Evolutionary conservation across 2,329 filamentous ascomycete species (phyloP), one percentile per base, ranked within the genome.

Genomic region (Fusarium nodosum): DNA sequence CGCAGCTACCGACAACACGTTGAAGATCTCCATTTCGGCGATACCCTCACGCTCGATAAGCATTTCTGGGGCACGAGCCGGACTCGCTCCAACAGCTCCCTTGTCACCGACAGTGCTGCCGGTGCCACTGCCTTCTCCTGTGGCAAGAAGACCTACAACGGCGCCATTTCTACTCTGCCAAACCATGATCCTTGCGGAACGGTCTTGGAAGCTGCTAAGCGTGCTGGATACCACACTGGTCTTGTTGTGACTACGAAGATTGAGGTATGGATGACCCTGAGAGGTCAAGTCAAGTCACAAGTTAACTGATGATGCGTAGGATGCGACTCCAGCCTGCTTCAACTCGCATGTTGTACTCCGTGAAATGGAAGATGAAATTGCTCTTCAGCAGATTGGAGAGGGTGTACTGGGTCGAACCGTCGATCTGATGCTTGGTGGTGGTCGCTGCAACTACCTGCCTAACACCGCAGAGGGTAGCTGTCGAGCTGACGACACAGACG

Each of bases 121-220:
- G 96, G 96, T 38, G 96, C 96, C 5, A 99, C 96, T 1, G 96
- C 96, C 1, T 99, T 99, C 79, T 94, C 93, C 4, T 99, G 96
- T 76, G 95, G 89, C 22, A 82, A 86, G 77, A 99, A 99, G 87
- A 97, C 91, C 79, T 99, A 99, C 83, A 99, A 99, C 77, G 94
- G 94, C 48, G 96, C 96, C 72, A 98, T 99, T 72, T 92, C 93
- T 12, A 91, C 97, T 56, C 85, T 97, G 18, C 94, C 94, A 1
- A 91, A 97, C 79, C 89, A 92, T 72, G 88, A 89, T 31, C 93
- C 96, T 7, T 99, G 96, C 79, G 96, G 95, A 10, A 97, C 94
- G 20, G 93, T 90, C 6, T 87, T 99, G 55, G 96, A 99, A 82
- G 96, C 96, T 5, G 96, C 96, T 38, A 97, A 97, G 82, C 88